Evolutionary conservation across 805 yeast species (phyloP), one percentile per base, ranked within the genome.

Genomic region (Yarrowia sp.): DNA sequence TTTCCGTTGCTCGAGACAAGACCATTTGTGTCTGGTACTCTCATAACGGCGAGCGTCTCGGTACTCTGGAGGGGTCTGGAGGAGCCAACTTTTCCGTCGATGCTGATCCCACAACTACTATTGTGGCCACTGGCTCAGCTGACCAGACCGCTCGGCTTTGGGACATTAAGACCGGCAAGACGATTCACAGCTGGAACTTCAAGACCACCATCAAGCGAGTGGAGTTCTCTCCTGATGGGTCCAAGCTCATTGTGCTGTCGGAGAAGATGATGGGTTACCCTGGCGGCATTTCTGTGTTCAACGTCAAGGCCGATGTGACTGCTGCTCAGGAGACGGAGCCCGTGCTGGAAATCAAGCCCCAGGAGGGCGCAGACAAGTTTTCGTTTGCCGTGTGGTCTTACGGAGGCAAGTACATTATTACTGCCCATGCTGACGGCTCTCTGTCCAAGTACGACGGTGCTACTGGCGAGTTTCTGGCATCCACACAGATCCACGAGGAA

Each of bases 11-110:
- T 68, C 92, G 95, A 77, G 99, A 95, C 82, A 83, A 83, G 71
- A 66, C 67, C 63, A 96, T 96, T 1, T 87, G 92, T 52, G 87
- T 93, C 67, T 96, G 98, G 98, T 95, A 84, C 78, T 85, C 98
- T 32, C 86, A 89, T 68, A 93, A 92, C 76, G 99, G 99, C 72
- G 99, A 95, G 79, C 85, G 98, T 77, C 78, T 95, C 66, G 99
- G 99, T 59, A 95, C 99, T 67, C 84, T 90, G 70, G 85, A 78
- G 46, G 92, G 92, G 10, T 98, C 95, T 76, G 82, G 82, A 66
- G 99, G 99, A 86, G 89, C 97, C 64, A 87, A 95, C 72, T 91
- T 96, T 95, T 87, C 97, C 35, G 87, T 95, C 69, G 98, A 92
- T 75, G 87, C 92, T 51, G 95, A 90, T 75, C 75, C 76, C 35